Evolutionary conservation across 2,329 filamentous ascomycete genomes (phyloP).

Genomic region (Fusarium annulatum): DNA sequence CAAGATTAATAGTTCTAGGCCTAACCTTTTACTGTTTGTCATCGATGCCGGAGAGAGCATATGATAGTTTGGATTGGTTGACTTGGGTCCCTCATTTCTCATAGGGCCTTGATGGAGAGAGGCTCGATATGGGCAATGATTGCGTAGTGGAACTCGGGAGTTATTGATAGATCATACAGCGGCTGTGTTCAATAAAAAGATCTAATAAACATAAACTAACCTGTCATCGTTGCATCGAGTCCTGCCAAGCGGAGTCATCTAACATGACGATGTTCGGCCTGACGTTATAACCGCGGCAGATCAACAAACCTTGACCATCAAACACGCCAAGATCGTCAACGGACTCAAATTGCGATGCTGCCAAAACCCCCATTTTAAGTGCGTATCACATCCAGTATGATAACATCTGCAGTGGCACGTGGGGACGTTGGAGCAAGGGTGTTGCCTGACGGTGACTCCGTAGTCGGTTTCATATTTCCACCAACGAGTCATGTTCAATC

Average conservation of each 20-base stretch:
- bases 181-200: too few relatives aligned
- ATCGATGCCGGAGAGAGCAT: not conserved
- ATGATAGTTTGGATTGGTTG: not conserved
- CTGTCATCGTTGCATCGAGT: rapidly evolving
- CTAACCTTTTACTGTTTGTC: not conserved
- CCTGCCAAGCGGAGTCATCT: not conserved
- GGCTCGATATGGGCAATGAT: rapidly evolving
- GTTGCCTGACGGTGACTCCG: not conserved
- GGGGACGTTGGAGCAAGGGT: constrained; percentile 8
- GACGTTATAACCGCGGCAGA: not conserved
- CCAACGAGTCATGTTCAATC: not conserved
- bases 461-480: constrained; percentile 10
- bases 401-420: not conserved
- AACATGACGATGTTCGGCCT: not conserved
- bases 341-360: not conserved
- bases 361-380: not conserved
- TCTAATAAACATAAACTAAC: not conserved
- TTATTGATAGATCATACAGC: too few relatives aligned
- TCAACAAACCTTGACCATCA: not conserved
- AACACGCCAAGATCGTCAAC: not conserved
- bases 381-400: not conserved
- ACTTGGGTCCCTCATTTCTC: not conserved
- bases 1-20: rapidly evolving
- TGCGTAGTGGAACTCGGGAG: not conserved
- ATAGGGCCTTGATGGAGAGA: rapidly evolving